Percentiles rank a stretch among this genome's conserved stretches.
phyloP scores from a whole-genome alignment of 371 early-diverging fungal genomes.

The Smittium culicis region DNA sequence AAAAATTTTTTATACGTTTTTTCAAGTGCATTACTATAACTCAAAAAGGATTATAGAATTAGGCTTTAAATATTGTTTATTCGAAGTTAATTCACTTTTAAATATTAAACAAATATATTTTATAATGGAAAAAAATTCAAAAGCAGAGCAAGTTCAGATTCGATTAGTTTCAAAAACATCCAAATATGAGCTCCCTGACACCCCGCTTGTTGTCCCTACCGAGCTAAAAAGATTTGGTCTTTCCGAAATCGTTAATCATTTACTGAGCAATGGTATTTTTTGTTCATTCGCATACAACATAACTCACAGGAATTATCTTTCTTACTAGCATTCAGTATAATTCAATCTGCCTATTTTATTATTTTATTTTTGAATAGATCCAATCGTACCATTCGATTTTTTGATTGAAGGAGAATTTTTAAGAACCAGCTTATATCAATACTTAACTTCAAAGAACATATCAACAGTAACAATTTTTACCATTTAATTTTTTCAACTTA shows the following conservation, averaged over 20 bases:
- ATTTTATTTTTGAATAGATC: slow-evolving; percentile 35
- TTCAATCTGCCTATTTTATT: background rate
- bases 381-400: slow-evolving; percentile 80
- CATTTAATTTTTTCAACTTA: background rate
- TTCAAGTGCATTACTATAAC: background rate
- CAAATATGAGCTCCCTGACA: slow-evolving; percentile 59
- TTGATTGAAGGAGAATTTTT: slow-evolving; percentile 78
- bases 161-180: slow-evolving; percentile 60
- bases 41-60: background rate
- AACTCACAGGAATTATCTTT: background rate
- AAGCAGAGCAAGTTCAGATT: slow-evolving; percentile 60
- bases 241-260: slow-evolving; percentile 81
- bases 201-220: slow-evolving; percentile 73
- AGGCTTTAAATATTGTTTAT: background rate
- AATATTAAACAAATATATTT: background rate
- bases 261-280: slow-evolving; percentile 42
- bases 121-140: slow-evolving; percentile 16
- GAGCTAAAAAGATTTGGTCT: slow-evolving; percentile 69
- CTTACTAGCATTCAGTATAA: background rate
- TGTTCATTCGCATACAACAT: background rate
- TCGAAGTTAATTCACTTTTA: background rate
- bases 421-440: slow-evolving; percentile 53
- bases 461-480: slow-evolving; percentile 47
- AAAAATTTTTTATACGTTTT: background rate
- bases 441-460: slow-evolving; percentile 47